Evolutionary conservation across 108 stramenopile species (phyloP).

Genomic region (Skeletonema potamos): DNA sequence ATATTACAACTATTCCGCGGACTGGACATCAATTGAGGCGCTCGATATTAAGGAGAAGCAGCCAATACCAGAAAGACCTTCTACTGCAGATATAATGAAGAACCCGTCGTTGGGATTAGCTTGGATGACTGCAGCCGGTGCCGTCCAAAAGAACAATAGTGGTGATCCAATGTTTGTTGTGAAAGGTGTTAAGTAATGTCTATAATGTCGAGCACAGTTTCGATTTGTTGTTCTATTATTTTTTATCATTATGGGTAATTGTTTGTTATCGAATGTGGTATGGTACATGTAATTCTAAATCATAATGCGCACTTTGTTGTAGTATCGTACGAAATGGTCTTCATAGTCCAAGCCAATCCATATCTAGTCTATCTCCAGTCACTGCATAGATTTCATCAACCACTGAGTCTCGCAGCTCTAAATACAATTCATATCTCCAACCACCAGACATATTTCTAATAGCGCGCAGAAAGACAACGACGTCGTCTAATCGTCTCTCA

Average conservation of each 20-base stretch:
- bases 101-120: conserved; percentile 59
- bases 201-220: neutral
- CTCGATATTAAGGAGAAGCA: conserved; percentile 54
- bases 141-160: conserved; percentile 50
- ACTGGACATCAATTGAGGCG: conserved; percentile 66
- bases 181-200: conserved; percentile 53
- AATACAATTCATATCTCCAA: conserved; percentile 45
- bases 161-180: conserved; percentile 81
- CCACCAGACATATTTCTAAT: conserved; percentile 51
- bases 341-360: conserved; percentile 16
- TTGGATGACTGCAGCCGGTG: conserved; percentile 67
- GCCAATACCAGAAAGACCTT: conserved; percentile 51
- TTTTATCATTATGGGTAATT: neutral
- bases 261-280: no score
- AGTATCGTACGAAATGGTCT: no score
- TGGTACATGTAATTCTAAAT: no score
- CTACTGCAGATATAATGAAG: conserved; percentile 47
- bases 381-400: conserved; percentile 19
- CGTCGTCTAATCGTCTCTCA: conserved; percentile 55
- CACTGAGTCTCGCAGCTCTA: conserved; percentile 7
- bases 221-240: neutral
- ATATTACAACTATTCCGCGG: conserved; percentile 66
- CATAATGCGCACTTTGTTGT: no score
- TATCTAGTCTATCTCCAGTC: conserved; percentile 13
- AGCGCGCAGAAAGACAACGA: conserved; percentile 46